A percentile compares a stretch with the other conserved stretches of the same genome.
These are phyloP conservation scores for Coprinopsis sp. DNA, from an alignment of 768 basidiomycete species.

Conservation along the genomic window DNA sequence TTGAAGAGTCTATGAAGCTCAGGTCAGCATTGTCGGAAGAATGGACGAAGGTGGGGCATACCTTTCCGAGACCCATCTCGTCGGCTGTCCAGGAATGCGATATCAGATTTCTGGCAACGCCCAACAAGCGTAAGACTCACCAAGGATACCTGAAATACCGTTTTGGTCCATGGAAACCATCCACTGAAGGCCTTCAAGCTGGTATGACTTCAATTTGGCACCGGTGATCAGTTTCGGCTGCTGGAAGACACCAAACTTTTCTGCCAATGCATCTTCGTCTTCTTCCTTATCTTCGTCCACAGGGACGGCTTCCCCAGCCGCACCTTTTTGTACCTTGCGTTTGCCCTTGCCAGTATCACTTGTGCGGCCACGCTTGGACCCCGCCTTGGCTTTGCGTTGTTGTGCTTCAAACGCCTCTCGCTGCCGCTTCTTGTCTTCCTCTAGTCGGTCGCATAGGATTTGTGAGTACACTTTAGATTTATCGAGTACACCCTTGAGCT, in stretches of 20 bases:
- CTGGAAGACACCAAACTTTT: conserved; percentile 40
- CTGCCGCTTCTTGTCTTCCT: conserved; percentile 43
- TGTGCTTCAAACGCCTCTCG: conserved; percentile 19
- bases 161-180: conserved; percentile 86
- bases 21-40: neutral
- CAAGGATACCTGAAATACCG: conserved; percentile 76
- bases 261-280: too few relatives aligned
- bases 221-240: conserved; percentile 84
- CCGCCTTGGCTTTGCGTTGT: conserved; percentile 15
- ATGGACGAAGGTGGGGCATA: conserved; percentile 18
- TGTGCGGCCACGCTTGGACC: conserved; percentile 24
- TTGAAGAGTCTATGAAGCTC: conserved; percentile 72
- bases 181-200: conserved; percentile 94
- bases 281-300: too few relatives aligned
- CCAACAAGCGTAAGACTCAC: conserved; percentile 31
- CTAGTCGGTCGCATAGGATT: conserved; percentile 72
- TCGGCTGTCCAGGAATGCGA: conserved; percentile 59
- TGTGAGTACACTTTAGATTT: conserved; percentile 74
- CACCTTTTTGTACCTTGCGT: conserved; percentile 22
- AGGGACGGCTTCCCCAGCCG: conserved; percentile 21
- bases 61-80: conserved; percentile 93
- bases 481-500: conserved; percentile 65
- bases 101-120: neutral
- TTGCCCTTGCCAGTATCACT: conserved; percentile 19
- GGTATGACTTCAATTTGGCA: conserved; percentile 81